Evolutionary conservation across 2,329 filamentous ascomycete genomes (phyloP), one percentile per base, ranked within the genome.

Genomic region (Stemphylium vesicarium): DNA sequence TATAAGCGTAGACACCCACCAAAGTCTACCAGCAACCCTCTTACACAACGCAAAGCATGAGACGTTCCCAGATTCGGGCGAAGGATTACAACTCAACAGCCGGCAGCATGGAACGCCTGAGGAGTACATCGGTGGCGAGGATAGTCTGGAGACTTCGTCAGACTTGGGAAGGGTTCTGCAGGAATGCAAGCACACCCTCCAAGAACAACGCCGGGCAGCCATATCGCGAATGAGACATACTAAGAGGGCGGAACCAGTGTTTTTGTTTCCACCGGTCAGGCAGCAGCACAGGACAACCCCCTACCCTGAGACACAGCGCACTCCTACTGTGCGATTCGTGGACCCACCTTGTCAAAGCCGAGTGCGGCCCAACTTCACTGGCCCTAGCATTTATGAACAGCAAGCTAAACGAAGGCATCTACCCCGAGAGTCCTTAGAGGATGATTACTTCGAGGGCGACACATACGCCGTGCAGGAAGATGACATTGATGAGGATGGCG

Each of bases 371-470:
- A 65, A 46, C 26, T 61, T 64, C 29, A 47, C 55, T 35, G 60
- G 63, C 1, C 60, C 53, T 9, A 63, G 62, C 38, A 62, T 72
- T 10, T 73, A 72, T 51, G 63, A 67, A 45, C 65, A 65, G 40
- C 72, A 73, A 52, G 63, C 54, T 39, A 55, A 60, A 22, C 57
- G 56, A 36, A 58, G 59, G 41, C 51, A 53, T 26, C 2, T 16
- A n/a, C n/a, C 32, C n/a, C 8, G 36, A 33, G 46, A 54, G 3
- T 18, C 49, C 13, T 12, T 11, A 3, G 4, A 48, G 4, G 44
- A 40, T 2, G 44, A 26, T 18, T 15, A 20, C 2, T 4, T 35
- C 12, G 10, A 37, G 11, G 29, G 47, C 13, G 15, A 18, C 15
- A 1, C 15, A 4, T 33, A 26, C 35, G 8, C 9, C 18, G n/a